Evolutionary conservation across 208 protist species (phyloP), one percentile per base, ranked within the genome.

Genomic region (Acanthamoeba quina): DNA sequence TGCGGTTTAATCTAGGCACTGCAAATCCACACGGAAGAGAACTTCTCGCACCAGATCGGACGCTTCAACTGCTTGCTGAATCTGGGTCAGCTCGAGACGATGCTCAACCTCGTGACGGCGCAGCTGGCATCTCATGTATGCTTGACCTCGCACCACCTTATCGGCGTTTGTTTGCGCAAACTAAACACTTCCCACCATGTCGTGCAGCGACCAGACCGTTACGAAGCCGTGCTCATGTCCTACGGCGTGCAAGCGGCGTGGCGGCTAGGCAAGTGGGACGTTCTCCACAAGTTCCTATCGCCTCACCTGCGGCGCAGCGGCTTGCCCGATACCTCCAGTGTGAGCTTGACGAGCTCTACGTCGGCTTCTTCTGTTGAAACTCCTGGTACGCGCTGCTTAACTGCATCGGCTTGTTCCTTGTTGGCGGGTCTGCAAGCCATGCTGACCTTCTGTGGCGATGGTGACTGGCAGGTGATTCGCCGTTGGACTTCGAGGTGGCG

Each of bases 241-340:
- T 96, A 96, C 68, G 64, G 62, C 6, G 82, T 97, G 17, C 95
- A 98, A 76, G 93, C 97, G 6, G 96, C 96, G 29, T 98, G 97
- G 97, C 90, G 97, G 52, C 90, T 98, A 24, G 91, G 89, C 17
- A 58, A 97, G n/a, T 98, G 98, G 97, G 95, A 95, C 24, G 29
- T 56, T 2, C 34, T 98, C 11, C 76, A 96, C 1, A 34, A 89
- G 31, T 90, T 78, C 34, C 44, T 97, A 6, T 31, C 85, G 52
- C 90, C 54, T 1, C 41, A 47, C 19, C 31, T 58, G 19, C 58
- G 44, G 19, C 21, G 37, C 54, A 60, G 54, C 54, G 54, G 58
- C 29, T 24, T 74, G 41, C 19, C 85, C 10, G 60, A 91, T 21
- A 9, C 47, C n/a, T 15, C 3, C 49, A 66, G 54, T n/a, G 6